These are phyloP conservation scores for Candida mattraensis DNA, from an alignment of 805 yeast species.

Conservation along the genomic window DNA sequence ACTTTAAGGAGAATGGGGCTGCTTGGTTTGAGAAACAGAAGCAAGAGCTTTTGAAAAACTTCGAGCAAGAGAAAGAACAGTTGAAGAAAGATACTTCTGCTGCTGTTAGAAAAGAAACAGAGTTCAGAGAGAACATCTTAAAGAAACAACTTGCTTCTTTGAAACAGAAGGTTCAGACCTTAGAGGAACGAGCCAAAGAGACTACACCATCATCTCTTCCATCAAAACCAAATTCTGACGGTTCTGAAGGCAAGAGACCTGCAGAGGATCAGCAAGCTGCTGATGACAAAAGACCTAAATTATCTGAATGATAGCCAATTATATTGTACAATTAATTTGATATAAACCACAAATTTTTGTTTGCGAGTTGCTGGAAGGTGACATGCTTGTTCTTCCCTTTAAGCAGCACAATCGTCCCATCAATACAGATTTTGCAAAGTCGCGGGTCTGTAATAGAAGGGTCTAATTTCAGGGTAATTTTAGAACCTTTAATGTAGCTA, in stretches of 20 bases:
- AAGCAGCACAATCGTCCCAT: constrained; percentile 51
- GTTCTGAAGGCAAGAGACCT: constrained; percentile 20
- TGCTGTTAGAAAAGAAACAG: constrained; percentile 56
- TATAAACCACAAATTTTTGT: constrained; percentile 4
- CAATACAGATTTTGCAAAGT: constrained; percentile 61
- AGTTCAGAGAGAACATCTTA: constrained; percentile 56
- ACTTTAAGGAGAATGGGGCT: constrained; percentile 6
- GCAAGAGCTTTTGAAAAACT: constrained; percentile 19
- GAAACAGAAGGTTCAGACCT: constrained; percentile 37
- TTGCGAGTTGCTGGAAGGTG: constrained; percentile 3
- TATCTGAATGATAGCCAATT: not conserved
- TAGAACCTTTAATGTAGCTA: constrained; percentile 35
- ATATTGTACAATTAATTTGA: constrained; percentile 1
- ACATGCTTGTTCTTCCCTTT: constrained; percentile 8
- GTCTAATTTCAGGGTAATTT: constrained; percentile 18
- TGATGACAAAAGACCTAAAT: constrained; percentile 10
- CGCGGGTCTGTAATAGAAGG: constrained; percentile 32
- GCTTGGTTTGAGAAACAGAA: constrained; percentile 18
- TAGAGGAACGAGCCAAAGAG: constrained; percentile 11
- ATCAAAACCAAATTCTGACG: constrained; percentile 2
- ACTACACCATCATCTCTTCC: constrained; percentile 6
- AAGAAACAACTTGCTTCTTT: constrained; percentile 53
- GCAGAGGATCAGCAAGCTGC: constrained; percentile 16
- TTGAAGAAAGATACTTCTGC: constrained; percentile 46
- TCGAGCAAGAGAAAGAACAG: constrained; percentile 33